Conservation (phyloP, 805 yeast species). For the Schwanniomyces sp. region DNA sequence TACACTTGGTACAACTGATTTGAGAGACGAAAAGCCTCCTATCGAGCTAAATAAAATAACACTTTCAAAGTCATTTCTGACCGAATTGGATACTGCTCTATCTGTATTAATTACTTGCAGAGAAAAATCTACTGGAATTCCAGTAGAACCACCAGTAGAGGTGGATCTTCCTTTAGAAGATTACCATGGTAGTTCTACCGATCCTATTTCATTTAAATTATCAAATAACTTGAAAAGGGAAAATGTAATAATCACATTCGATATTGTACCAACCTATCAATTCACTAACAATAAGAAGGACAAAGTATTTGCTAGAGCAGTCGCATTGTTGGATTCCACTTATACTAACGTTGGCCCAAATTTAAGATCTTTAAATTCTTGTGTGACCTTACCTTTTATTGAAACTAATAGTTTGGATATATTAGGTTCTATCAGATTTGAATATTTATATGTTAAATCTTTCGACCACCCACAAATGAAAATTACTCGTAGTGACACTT, state of each 20-base stretch:
- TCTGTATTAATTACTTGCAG: conserved; percentile 61
- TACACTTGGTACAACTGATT: conserved; percentile 84
- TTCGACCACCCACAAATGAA: conserved; percentile 70
- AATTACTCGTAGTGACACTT: conserved; percentile 68
- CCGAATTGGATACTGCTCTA: conserved; percentile 85
- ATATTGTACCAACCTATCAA: conserved; percentile 86
- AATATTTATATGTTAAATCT: conserved; percentile 67
- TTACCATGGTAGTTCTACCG: conserved; percentile 63
- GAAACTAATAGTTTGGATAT: conserved; percentile 71
- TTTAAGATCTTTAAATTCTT: conserved; percentile 64
- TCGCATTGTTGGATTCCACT: conserved; percentile 63
- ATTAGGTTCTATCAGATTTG: conserved; percentile 77
- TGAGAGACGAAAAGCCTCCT: conserved; percentile 57
- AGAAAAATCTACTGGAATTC: conserved; percentile 16
- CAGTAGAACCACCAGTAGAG: conserved; percentile 55
- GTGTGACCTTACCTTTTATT: conserved; percentile 71
- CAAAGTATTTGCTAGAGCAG: conserved; percentile 73
- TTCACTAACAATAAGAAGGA: conserved; percentile 26
- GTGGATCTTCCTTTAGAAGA: conserved; percentile 85
- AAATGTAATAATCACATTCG: conserved; percentile 68
- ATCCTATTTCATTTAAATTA: conserved; percentile 73
- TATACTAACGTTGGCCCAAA: conserved; percentile 68
- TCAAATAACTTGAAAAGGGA: conserved; percentile 43
- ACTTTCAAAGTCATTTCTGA: conserved; percentile 68
- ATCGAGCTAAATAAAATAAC: conserved; percentile 75